Percentiles rank a stretch among this genome's conserved stretches.
phyloP scores from a whole-genome alignment of 2,329 filamentous ascomycete genomes.

The Penicillium freii region DNA sequence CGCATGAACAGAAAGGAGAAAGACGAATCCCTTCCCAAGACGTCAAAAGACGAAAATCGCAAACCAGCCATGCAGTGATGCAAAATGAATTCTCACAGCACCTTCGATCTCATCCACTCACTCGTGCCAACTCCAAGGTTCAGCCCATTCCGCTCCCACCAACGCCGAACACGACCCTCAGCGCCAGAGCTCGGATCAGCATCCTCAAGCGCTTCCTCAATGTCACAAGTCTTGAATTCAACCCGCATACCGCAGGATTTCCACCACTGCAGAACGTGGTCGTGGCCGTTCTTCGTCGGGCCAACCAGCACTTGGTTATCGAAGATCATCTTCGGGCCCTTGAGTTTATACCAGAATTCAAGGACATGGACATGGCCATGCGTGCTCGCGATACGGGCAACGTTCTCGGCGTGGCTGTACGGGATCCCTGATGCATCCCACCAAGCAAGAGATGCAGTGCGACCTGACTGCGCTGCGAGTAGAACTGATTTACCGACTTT shows the following conservation, averaged over 20 bases:
- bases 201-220: constrained; percentile 91
- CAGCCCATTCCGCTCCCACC: constrained; percentile 85
- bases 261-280: constrained; percentile 91
- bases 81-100: constrained; percentile 51
- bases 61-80: constrained; percentile 4
- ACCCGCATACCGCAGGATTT: constrained; percentile 68
- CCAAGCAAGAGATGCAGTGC: constrained; percentile 75
- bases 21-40: constrained; percentile 2
- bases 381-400: constrained; percentile 79
- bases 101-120: constrained; percentile 84
- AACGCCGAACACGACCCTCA: constrained; percentile 70
- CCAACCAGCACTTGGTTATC: constrained; percentile 81
- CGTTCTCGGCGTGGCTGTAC: constrained; percentile 73
- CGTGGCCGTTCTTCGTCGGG: constrained; percentile 82
- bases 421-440: constrained; percentile 82
- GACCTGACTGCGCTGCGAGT: constrained; percentile 79
- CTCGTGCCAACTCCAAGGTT: constrained; percentile 79
- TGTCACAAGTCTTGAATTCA: constrained; percentile 92
- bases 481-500: constrained; percentile 83
- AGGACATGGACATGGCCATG: constrained; percentile 83
- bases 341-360: constrained; percentile 74
- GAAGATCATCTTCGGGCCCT: constrained; percentile 75
- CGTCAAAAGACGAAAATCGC: not conserved
- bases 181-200: constrained; percentile 63
- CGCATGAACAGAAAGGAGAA: constrained; percentile 1